Evolutionary conservation across 2,329 filamentous ascomycete species (phyloP).

Genomic region (Cercospora citrullina): DNA sequence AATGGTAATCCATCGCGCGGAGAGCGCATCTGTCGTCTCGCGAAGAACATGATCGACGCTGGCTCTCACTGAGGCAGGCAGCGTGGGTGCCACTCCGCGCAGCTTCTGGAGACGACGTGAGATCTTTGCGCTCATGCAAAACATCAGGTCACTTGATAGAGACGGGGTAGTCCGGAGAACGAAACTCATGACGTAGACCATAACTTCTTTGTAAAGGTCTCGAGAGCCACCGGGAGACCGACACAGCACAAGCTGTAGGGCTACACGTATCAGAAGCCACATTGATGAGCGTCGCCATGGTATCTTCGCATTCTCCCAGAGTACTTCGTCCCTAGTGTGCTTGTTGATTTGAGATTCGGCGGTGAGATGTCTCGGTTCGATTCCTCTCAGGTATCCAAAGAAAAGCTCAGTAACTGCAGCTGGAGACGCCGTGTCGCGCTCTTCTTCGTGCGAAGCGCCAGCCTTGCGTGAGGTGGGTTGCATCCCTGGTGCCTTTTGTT

Average conservation of each 20-base stretch:
- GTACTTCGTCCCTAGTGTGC: slow-evolving; percentile 62
- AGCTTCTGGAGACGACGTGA: slow-evolving; percentile 30
- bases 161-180: slow-evolving; percentile 36
- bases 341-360: slow-evolving; percentile 52
- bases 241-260: slow-evolving; percentile 54
- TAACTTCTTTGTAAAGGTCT: slow-evolving; percentile 16
- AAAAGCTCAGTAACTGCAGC: slow-evolving; percentile 60
- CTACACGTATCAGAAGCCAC: slow-evolving; percentile 64
- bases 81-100: not conserved
- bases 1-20: not conserved
- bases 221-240: slow-evolving; percentile 12
- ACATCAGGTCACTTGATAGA: slow-evolving; percentile 18
- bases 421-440: slow-evolving; percentile 59
- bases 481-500: slow-evolving; percentile 23
- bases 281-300: slow-evolving; percentile 66
- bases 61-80: not conserved
- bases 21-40: not conserved
- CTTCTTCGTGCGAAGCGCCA: slow-evolving; percentile 51
- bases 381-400: slow-evolving; percentile 59
- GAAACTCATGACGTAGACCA: slow-evolving; percentile 44
- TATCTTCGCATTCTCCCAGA: slow-evolving; percentile 44
- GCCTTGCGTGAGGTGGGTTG: slow-evolving; percentile 49
- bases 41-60: not conserved
- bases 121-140: slow-evolving; percentile 33
- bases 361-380: slow-evolving; percentile 40